phyloP scores from a whole-genome alignment of 2,329 filamentous ascomycete genomes.

The Fusarium kyushuense region DNA sequence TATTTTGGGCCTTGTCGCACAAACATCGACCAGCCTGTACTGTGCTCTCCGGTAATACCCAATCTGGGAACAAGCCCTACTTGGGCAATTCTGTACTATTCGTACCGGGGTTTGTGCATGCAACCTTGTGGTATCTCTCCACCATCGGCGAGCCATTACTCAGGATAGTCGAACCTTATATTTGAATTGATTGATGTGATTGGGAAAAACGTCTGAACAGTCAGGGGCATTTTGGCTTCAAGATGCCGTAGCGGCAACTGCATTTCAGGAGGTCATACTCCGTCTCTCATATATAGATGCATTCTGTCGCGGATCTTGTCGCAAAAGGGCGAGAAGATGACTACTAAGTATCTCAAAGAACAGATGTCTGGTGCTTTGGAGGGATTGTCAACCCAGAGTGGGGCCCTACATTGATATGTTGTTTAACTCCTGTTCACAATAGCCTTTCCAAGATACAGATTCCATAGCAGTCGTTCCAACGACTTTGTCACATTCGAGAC shows the following conservation, averaged over 20 bases:
- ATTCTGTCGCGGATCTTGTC: constrained; percentile 5
- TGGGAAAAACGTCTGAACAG: constrained; percentile 1
- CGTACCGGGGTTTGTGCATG: constrained; percentile 26
- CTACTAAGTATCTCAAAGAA: background rate
- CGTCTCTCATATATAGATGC: background rate
- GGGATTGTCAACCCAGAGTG: too few species aligned
- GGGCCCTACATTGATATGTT: background rate
- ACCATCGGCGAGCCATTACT: constrained; percentile 29
- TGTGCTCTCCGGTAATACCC: constrained; percentile 17
- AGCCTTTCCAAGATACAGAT: background rate
- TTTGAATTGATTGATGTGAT: constrained; percentile 24
- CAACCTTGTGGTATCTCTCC: constrained; percentile 28
- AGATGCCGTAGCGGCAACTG: background rate
- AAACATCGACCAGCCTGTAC: constrained; percentile 9
- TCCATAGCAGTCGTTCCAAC: background rate
- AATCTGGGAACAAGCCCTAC: constrained; percentile 34
- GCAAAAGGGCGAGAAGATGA: background rate
- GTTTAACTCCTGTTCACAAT: background rate
- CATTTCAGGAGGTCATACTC: background rate
- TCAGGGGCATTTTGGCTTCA: background rate
- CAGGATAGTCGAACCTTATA: constrained; percentile 29
- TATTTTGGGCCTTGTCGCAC: constrained; percentile 20
- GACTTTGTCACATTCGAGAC: background rate
- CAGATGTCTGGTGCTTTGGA: background rate
- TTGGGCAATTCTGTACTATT: constrained; percentile 23